Evolutionary conservation across 1,284 basidiomycete genomes (phyloP), one percentile per base, ranked within the genome.

Genomic region (Moesziomyces aphidis): DNA sequence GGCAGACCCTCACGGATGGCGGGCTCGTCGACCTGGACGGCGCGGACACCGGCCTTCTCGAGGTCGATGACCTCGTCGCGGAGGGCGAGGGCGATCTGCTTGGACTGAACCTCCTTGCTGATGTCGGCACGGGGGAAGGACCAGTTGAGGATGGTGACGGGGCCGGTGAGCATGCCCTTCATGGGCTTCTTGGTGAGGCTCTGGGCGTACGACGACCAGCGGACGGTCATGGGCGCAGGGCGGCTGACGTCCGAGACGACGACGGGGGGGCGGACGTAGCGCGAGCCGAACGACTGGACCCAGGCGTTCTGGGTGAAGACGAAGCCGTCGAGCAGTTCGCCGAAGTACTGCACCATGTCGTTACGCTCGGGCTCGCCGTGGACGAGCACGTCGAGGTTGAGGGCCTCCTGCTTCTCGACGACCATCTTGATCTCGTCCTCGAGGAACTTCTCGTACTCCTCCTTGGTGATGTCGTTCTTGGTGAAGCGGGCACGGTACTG

Each of bases 111-210:
- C 88, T 99, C 97, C 86, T 94, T 93, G 69, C 92, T 90, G 83
- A 99, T 92, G 86, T 99, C 97, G 79, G 94, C 94, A 88, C 97
- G 96, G 83, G 97, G 97, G 96, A 99, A 99, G 47, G 97, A 99
- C 97, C 97, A 99, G 90, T 98, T 98, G 86, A 99, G 90, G 87
- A 99, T 97, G 61, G 86, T 86, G 72, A 86, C 85, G 47, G 85
- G 86, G 73, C 95, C 95, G 71, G 96, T 96, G 74, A 86, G 82
- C 97, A 99, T 99, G 81, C 96, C 96, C 92, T 99, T 99, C 93
- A 99, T 96, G 83, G 96, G 94, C 87, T 91, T 92, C 86, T 90
- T 88, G 81, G 95, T 93, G 79, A 98, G 86, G 86, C 93, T 95
- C 89, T 99, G 97, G 66, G 97, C 96, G 87, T 96, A 99, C 84